Evolutionary conservation across 331 rosid species (phyloP).

Genomic region (Malus hybrid): DNA sequence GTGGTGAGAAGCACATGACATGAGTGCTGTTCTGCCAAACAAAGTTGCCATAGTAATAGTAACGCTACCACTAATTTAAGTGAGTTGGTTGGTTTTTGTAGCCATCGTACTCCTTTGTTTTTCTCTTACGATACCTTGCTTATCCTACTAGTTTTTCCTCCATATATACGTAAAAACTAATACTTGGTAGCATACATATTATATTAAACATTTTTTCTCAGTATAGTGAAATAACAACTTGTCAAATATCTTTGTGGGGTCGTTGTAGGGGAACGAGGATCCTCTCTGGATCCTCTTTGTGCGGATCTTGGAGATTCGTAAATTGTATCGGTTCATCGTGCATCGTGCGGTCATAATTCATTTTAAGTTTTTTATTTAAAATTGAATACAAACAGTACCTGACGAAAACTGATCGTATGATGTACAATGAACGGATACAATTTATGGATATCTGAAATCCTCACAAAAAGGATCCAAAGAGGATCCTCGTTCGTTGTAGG

Average conservation of each 20-base stretch:
- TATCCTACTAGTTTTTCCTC: background rate
- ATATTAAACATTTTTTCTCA: background rate
- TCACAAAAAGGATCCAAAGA: too few species aligned
- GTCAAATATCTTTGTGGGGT: conserved; percentile 3
- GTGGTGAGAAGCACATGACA: background rate
- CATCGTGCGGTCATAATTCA: too few species aligned
- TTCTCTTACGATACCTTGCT: background rate
- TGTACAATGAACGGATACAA: fast-evolving
- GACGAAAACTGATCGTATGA: too few species aligned
- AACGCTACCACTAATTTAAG: background rate
- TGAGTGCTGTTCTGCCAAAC: background rate
- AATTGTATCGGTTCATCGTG: background rate
- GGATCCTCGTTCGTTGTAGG: too few species aligned
- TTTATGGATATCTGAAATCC: fast-evolving
- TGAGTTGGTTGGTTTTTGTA: background rate
- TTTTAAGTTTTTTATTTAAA: too few species aligned
- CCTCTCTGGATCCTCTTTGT: too few species aligned
- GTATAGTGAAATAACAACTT: background rate
- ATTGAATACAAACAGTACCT: too few species aligned
- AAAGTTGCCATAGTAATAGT: background rate
- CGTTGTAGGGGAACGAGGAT: too few species aligned
- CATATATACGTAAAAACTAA: background rate
- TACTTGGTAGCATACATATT: background rate
- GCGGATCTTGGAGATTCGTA: fast-evolving
- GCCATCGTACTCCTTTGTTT: background rate